Evolutionary conservation across 1,139 yeast species (phyloP), one percentile per base, ranked within the genome.

Genomic region (Fermentozyma sake): DNA sequence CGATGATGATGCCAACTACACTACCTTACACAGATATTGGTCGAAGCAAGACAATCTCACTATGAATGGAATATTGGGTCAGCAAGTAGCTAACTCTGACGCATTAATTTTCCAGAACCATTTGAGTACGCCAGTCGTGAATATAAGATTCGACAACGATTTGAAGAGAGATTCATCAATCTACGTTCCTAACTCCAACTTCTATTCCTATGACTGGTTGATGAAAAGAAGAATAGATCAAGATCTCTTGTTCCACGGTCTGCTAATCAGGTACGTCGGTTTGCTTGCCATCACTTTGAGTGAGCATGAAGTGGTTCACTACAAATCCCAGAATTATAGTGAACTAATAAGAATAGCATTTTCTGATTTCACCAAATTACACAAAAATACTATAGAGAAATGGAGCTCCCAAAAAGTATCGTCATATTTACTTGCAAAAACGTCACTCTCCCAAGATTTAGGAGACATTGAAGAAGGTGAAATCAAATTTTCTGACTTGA

Each of bases 261-360:
- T 60, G 53, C 46, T 67, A 35, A 55, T 65, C 15, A 41, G 65
- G 23, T 64, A 45, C 31, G 28, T 65, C 23, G 73, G 73, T 3
- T 41, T 67, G 16, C 37, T 67, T 21, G 48, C 52, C 1, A 55
- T 67, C 7, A 46, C 62, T 3, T 42, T 67, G 18, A 52, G 66
- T 32, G 73, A 67, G 29, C 68, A 58, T 31, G 72, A 67, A 32
- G 62, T 65, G n/a, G 56, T 61, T 6, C 58, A 59, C 31, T 50
- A 48, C 34, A 51, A 48, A 21, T 44, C 61, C 1, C 23, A 35
- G 3, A 34, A 42, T 4, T 61, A 60, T 39, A 45, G 54, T 23
- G 28, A 37, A 5, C 34, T 36, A 11, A 46, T 60, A 8, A 35
- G 31, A 7, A 18, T 33, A 1, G 48, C 41, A 20, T 56, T 51